Evolutionary conservation across 768 basidiomycete species (phyloP).

Genomic region (Nidularia sp.): DNA sequence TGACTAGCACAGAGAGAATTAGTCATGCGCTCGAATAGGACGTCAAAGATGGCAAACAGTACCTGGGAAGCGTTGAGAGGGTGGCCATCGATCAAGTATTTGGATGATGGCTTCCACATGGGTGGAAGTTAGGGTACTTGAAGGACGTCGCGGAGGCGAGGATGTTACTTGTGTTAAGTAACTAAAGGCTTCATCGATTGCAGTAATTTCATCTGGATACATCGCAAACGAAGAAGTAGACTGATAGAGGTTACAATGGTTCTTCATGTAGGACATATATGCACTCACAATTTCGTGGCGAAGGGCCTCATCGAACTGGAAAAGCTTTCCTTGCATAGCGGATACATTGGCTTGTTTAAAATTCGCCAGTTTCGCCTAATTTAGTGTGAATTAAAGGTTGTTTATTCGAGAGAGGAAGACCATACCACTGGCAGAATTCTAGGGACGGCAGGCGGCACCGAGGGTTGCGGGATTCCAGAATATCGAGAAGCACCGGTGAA

Average conservation of each 20-base stretch:
- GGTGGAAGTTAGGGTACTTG: slow-evolving; percentile 28
- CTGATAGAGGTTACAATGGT: slow-evolving; percentile 25
- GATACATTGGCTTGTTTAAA: slow-evolving; percentile 82
- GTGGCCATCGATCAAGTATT: slow-evolving; percentile 73
- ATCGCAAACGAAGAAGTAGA: slow-evolving; percentile 69
- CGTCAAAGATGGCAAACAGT: slow-evolving; percentile 3
- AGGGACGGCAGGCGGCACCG: slow-evolving; percentile 22
- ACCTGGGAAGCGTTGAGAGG: slow-evolving; percentile 71
- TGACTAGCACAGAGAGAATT: slow-evolving; percentile 40
- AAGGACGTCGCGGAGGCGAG: slow-evolving; percentile 22
- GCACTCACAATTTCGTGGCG: slow-evolving; percentile 62
- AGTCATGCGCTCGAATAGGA: slow-evolving; percentile 2
- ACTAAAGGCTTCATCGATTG: slow-evolving; percentile 60
- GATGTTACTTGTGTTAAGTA: slow-evolving; percentile 51
- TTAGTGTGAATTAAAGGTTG: neutral
- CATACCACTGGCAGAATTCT: slow-evolving; percentile 51
- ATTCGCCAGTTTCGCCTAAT: slow-evolving; percentile 57
- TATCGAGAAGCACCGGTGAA: slow-evolving; percentile 66
- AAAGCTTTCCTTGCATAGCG: slow-evolving; percentile 77
- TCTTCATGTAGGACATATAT: neutral
- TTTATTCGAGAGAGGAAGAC: neutral
- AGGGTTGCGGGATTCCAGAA: slow-evolving; percentile 33
- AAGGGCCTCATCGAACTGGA: slow-evolving; percentile 69
- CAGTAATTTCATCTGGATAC: slow-evolving; percentile 55
- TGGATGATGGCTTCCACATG: slow-evolving; percentile 63